A percentile compares a stretch with the other conserved stretches of the same genome.
phyloP scores from a whole-genome alignment of 78 protist species.

The Dictyostelium brefeldianum region DNA sequence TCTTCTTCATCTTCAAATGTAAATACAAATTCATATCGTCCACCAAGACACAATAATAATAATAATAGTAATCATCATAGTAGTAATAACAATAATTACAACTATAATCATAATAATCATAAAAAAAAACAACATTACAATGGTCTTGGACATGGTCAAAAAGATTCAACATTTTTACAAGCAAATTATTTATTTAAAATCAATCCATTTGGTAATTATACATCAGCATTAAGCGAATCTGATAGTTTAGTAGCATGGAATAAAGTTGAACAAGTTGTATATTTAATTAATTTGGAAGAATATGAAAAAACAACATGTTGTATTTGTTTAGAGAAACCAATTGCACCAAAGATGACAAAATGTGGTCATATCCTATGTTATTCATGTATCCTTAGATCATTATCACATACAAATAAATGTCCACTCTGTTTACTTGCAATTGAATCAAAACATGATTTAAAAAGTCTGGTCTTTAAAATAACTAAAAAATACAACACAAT shows the following conservation, averaged over 20 bases:
- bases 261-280: constrained; percentile 62
- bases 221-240: constrained; percentile 8
- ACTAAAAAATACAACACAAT: not conserved
- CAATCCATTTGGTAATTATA: constrained; percentile 69
- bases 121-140: not conserved
- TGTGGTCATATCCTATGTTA: constrained; percentile 71
- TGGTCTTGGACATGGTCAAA: not conserved
- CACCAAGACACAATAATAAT: not conserved
- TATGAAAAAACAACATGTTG: constrained; percentile 28
- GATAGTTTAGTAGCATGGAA: constrained; percentile 65
- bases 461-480: constrained; percentile 29
- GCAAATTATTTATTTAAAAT: constrained; percentile 70
- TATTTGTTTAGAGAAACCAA: constrained; percentile 65
- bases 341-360: constrained; percentile 67
- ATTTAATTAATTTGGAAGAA: not conserved
- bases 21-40: not conserved
- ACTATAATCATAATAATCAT: not conserved
- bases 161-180: constrained; percentile 33
- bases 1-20: not conserved
- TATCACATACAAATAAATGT: constrained; percentile 50
- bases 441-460: constrained; percentile 24
- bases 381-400: constrained; percentile 37
- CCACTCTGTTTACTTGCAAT: constrained; percentile 57
- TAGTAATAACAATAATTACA: not conserved
- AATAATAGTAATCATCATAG: not conserved